phyloP scores from a whole-genome alignment of 495 filamentous ascomycete genomes.

The Penicillium crystallinum region DNA sequence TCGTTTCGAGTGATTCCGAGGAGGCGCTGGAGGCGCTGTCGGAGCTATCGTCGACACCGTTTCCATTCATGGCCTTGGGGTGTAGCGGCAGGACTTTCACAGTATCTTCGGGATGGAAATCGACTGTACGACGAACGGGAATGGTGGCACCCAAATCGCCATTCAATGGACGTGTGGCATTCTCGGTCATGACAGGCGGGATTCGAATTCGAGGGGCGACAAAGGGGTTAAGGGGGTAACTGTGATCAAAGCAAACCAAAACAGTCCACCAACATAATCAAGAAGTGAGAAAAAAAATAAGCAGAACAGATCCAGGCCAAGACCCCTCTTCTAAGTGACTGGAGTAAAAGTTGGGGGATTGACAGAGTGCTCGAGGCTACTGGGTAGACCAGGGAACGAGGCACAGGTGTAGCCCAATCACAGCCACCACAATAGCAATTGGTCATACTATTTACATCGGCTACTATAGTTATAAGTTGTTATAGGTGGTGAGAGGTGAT shows the following conservation, averaged over 20 bases:
- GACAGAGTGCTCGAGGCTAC: constrained; percentile 2
- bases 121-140: background rate
- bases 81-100: constrained; percentile 1
- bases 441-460: too few species aligned
- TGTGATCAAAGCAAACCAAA: background rate
- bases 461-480: too few species aligned
- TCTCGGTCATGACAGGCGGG: constrained; percentile 5
- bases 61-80: constrained; percentile 5
- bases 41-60: constrained; percentile 16
- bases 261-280: background rate
- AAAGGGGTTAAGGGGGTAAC: background rate
- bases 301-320: too few species aligned
- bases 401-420: background rate
- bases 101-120: background rate
- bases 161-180: background rate
- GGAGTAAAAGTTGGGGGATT: background rate
- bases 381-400: constrained; percentile 5
- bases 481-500: too few species aligned
- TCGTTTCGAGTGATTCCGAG: constrained; percentile 14
- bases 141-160: background rate
- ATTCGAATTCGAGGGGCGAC: background rate
- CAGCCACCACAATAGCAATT: constrained; percentile 3
- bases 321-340: background rate
- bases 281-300: background rate
- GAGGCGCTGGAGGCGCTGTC: constrained; percentile 23